phyloP scores from a whole-genome alignment of 345 rosid genomes.

The Moricandia moricandioides region DNA sequence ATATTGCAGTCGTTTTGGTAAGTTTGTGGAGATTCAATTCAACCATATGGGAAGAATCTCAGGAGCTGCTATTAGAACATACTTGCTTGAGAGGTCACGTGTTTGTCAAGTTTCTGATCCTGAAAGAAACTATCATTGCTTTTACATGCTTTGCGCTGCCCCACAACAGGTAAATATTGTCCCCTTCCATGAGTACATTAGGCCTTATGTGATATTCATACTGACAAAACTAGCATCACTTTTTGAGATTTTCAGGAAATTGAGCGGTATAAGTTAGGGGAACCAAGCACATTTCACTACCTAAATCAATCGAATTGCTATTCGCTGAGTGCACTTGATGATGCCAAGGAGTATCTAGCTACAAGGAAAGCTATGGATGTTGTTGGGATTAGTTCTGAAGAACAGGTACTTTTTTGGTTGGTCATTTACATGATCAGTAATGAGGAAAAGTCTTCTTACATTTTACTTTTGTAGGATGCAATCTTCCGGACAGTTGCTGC shows the following conservation, averaged over 20 bases:
- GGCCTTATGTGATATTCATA: conserved; percentile 2
- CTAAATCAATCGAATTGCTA: conserved; percentile 84
- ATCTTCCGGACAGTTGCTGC: conserved; percentile 92
- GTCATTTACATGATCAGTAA: conserved; percentile 4
- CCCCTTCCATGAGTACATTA: conserved; percentile 11
- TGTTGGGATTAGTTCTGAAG: conserved; percentile 75
- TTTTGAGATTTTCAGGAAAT: conserved; percentile 50
- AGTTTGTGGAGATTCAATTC: conserved; percentile 95
- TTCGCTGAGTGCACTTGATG: conserved; percentile 70
- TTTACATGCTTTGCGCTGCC: conserved; percentile 98
- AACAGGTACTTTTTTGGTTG: conserved; percentile 59
- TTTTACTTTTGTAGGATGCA: conserved; percentile 33
- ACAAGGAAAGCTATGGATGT: conserved; percentile 93
- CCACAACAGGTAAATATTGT: conserved; percentile 63
- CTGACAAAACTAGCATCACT: conserved; percentile 7
- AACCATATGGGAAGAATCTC: conserved; percentile 81
- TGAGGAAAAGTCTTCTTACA: conserved; percentile 31
- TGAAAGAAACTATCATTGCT: conserved; percentile 98
- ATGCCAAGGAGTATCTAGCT: conserved; percentile 66
- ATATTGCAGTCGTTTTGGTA: conserved; percentile 88
- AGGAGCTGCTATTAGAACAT: conserved; percentile 97
- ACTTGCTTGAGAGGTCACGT: conserved; percentile 92
- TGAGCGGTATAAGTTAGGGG: conserved; percentile 70
- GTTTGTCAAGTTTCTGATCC: conserved; percentile 99
- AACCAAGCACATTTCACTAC: conserved; percentile 82